Conservation (phyloP, 768 basidiomycete genomes). For the Multifurca ochricompacta region DNA sequence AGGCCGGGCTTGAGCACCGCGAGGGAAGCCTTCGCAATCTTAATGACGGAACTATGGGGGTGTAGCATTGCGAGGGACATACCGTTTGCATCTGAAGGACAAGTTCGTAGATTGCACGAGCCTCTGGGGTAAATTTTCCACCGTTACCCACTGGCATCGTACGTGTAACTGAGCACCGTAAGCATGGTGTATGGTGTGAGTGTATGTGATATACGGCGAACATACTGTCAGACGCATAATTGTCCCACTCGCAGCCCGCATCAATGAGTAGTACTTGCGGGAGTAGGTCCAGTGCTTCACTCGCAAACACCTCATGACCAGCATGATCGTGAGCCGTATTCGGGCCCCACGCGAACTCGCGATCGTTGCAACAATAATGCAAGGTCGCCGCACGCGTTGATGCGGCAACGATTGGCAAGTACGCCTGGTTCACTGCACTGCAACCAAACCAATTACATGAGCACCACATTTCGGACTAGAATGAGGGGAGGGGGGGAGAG, state of each 20-base stretch:
- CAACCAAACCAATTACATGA: background rate
- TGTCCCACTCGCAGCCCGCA: slow-evolving; percentile 85
- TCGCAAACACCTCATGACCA: slow-evolving; percentile 43
- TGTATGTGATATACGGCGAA: background rate
- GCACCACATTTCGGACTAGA: background rate
- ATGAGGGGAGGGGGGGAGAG: background rate
- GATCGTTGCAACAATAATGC: slow-evolving; percentile 93
- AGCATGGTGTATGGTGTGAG: slow-evolving; percentile 20
- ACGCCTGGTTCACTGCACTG: slow-evolving; percentile 82
- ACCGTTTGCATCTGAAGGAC: slow-evolving; percentile 90
- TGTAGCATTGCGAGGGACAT: slow-evolving; percentile 14
- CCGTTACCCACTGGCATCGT: slow-evolving; percentile 93
- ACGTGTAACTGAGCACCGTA: slow-evolving; percentile 41
- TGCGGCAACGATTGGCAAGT: slow-evolving; percentile 87
- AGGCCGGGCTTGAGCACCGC: slow-evolving; percentile 62
- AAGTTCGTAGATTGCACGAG: slow-evolving; percentile 74
- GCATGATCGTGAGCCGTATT: slow-evolving; percentile 45
- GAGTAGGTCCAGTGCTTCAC: slow-evolving; percentile 35
- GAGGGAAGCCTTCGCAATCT: slow-evolving; percentile 50
- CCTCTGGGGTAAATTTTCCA: slow-evolving; percentile 79
- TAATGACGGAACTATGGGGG: background rate
- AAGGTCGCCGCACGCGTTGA: slow-evolving; percentile 81
- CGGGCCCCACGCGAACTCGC: slow-evolving; percentile 80
- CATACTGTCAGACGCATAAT: slow-evolving; percentile 58
- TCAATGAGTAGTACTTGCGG: slow-evolving; percentile 86